These are phyloP conservation scores for Tylopilus subfusipes DNA, from an alignment of 768 basidiomycete genomes.

Conservation along the genomic window DNA sequence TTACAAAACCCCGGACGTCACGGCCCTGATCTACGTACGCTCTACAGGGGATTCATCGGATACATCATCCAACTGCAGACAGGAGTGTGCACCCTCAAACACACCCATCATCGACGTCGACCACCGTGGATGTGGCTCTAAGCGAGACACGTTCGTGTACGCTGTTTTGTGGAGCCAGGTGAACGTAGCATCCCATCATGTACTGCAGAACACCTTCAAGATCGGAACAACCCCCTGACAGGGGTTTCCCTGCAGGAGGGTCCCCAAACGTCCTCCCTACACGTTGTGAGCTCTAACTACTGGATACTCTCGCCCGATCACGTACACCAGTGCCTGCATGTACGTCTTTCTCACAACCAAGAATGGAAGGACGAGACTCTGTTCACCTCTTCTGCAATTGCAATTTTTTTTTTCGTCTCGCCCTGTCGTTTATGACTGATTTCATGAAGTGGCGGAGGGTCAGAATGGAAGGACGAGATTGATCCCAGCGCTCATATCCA, in stretches of 20 bases:
- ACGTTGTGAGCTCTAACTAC: constrained; percentile 12
- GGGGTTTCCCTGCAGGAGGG: neutral
- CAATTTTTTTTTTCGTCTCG: neutral
- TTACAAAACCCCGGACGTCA: constrained; percentile 2
- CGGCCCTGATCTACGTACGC: constrained; percentile 21
- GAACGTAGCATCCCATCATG: neutral
- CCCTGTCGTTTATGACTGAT: neutral
- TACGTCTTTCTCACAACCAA: constrained; percentile 5
- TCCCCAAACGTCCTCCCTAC: constrained; percentile 7
- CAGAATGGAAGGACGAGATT: constrained; percentile 12
- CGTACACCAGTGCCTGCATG: neutral
- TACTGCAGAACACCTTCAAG: neutral
- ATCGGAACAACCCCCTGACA: neutral
- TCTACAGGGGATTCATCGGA: neutral
- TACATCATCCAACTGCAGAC: neutral
- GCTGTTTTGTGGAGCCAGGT: neutral
- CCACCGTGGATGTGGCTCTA: neutral
- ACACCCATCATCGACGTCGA: neutral
- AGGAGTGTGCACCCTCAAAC: neutral
- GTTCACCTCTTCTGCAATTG: neutral
- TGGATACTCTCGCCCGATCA: neutral
- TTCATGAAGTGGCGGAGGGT: too few relatives aligned
- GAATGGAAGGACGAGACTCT: constrained; percentile 11
- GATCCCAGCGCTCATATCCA: constrained; percentile 6
- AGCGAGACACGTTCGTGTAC: neutral